phyloP scores from a whole-genome alignment of 371 early-diverging fungal genomes.

The Entomophthora muscae region DNA sequence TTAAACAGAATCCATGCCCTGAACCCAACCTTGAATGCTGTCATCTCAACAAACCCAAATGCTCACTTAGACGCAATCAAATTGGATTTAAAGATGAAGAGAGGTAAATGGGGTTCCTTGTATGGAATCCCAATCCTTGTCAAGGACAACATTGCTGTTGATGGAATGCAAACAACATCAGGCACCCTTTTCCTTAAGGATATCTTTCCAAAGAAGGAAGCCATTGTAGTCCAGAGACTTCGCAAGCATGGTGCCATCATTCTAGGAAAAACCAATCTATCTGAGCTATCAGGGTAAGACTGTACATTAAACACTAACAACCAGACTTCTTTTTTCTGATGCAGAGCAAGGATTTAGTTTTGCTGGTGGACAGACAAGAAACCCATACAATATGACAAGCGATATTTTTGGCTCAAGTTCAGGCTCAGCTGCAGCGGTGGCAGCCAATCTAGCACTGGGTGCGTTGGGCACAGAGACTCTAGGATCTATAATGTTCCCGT shows the following conservation, averaged over 20 bases:
- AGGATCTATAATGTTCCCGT: neutral
- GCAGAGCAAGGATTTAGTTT: neutral
- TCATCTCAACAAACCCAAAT: constrained; percentile 10
- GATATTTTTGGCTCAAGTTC: neutral
- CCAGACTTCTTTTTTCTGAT: neutral
- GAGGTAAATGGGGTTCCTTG: constrained; percentile 12
- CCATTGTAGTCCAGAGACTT: neutral
- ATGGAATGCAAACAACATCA: constrained; percentile 38
- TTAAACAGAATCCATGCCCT: constrained; percentile 9
- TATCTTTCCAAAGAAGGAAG: neutral
- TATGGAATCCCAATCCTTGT: constrained; percentile 42
- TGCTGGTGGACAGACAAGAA: neutral
- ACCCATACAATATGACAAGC: neutral
- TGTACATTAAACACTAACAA: neutral
- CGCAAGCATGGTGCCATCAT: neutral
- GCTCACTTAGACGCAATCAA: constrained; percentile 3
- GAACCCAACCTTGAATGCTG: constrained; percentile 9
- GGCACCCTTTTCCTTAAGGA: constrained; percentile 12
- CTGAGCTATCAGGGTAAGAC: neutral
- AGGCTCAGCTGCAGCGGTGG: neutral
- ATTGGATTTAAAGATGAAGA: no score
- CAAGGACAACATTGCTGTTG: constrained; percentile 50
- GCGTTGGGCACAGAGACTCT: neutral
- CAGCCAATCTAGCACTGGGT: neutral
- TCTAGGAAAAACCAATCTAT: neutral